Base-by-base conservation (phyloP, 2,329 filamentous ascomycete species). In the Cercospora sp. region DNA sequence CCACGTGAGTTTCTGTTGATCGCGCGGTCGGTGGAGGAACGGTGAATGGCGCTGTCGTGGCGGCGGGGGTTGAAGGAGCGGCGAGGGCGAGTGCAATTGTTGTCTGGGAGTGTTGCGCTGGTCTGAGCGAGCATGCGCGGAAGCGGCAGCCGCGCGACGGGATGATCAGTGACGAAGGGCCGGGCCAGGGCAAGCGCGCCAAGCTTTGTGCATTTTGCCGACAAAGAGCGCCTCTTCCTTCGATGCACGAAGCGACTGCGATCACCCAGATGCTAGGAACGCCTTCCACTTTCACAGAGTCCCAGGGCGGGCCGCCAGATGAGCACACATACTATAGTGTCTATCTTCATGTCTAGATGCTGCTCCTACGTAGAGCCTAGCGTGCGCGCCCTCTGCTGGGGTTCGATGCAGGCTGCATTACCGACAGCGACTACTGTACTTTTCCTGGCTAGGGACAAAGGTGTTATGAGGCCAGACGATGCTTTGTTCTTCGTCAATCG, bases 31-130 rank as follows among this genome's bases (percentile, higher is more conserved):
- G 9, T 24, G 21, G 5, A 51, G 18, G 7, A 10, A 43, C 45
- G 45, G 45, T 51, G 45, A 51, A 24, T 51, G 18, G 45, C 10
- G 45, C 10, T 51, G 45, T 51, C 53, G 53, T 16, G 30, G 53
- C 26, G 28, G 53, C 16, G 26, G n/a, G 21, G 53, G 26, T 12
- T n/a, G 53, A 34, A 30, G 24, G 53, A 58, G 53, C 53, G 53
- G 16, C 53, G 53, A 58, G 53, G 53, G 26, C 53, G 53, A 58
- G 53, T 58, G 53, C 53, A 58, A 26, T 58, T n/a, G 26, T 58
- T 30, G 53, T 57, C 53, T 28, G 53, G 28, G 16, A 24, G 13
- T 58, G 53, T 58, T 58, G 53, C 53, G 53, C 53, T 28, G 49
- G 49, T 53, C 21, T 53, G 49, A 43, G 45, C 30, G 53, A 58